Evolutionary conservation across 805 yeast genomes (phyloP), one percentile per base, ranked within the genome.

Genomic region (Ogataea neopini): DNA sequence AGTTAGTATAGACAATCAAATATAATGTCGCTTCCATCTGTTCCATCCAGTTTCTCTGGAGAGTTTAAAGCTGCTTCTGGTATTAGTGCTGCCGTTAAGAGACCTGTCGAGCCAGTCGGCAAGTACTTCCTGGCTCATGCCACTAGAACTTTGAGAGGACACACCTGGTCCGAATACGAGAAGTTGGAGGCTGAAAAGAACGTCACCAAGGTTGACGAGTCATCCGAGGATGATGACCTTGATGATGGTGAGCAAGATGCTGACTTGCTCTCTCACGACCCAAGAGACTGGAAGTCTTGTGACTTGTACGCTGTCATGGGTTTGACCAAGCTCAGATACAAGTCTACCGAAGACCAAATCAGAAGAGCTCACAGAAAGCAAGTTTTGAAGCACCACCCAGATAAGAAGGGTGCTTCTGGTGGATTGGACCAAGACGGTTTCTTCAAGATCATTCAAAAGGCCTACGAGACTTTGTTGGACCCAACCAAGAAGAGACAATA

Each of bases 141-240:
- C 49, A 83, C 96, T 58, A 87, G 99, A 77, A 81, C 95, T 45
- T 77, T 91, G 60, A 84, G 96, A 73, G 96, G 96, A 68, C 97
- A 96, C 74, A 89, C 98, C 42, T 94, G 97, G 96, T 89, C 97
- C 47, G 98, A 94, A 73, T 94, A 81, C 64, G 99, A 94, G 74
- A 84, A 86, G 68, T 74, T 90, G 58, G 95, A 91, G 77, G 96
- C 96, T 51, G 95, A 85, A 66, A 83, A 81, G 72, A 88, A 88
- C 70, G 96, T 87, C 62, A 77, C 79, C 61, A 71, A 71, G 48
- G 80, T 81, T 52, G 96, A 87, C 59, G 85, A 79, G 58, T 64
- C 78, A 52, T 71, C 67, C 49, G 81, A 78, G 50, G 87, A 81
- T 46, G 82, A 79, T 48, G 83, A 79, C 45, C 95, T 90, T 62